These are phyloP conservation scores for Carex myosuroides DNA, from an alignment of 176 grass and related monocot species.

Conservation along the genomic window DNA sequence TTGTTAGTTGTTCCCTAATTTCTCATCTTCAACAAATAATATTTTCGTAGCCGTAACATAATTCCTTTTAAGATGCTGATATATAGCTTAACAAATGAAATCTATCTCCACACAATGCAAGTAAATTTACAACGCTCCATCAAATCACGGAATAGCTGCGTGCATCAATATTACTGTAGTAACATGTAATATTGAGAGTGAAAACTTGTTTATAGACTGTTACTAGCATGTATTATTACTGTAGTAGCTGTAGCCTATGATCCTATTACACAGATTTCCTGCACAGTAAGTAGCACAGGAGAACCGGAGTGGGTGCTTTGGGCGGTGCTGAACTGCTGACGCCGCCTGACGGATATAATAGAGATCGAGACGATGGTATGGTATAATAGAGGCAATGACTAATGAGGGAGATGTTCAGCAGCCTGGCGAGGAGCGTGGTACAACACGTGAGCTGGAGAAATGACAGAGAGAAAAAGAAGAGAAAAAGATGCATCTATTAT, in stretches of 20 bases:
- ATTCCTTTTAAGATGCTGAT: too few relatives aligned
- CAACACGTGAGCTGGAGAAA: not conserved
- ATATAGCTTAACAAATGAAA: too few relatives aligned
- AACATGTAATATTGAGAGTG: too few relatives aligned
- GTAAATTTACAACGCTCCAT: too few relatives aligned
- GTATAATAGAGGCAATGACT: not conserved
- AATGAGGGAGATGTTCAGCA: too few relatives aligned
- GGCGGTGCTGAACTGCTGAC: not conserved
- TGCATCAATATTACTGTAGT: too few relatives aligned
- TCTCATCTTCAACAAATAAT: too few relatives aligned
- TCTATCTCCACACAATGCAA: too few relatives aligned
- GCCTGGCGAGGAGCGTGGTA: not conserved
- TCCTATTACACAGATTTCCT: not conserved
- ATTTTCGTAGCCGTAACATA: too few relatives aligned
- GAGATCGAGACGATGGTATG: not conserved
- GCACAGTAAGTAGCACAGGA: not conserved
- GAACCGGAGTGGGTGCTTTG: not conserved
- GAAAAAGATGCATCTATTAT: not conserved
- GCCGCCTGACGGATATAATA: not conserved
- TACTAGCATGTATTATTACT: not conserved
- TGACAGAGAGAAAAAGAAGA: not conserved
- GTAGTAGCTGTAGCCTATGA: not conserved
- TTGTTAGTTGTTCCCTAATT: too few relatives aligned
- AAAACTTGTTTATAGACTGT: too few relatives aligned
- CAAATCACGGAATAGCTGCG: too few relatives aligned